These are phyloP conservation scores for Ceratocystis variospora DNA, from an alignment of 2,329 filamentous ascomycete genomes.

Conservation along the genomic window DNA sequence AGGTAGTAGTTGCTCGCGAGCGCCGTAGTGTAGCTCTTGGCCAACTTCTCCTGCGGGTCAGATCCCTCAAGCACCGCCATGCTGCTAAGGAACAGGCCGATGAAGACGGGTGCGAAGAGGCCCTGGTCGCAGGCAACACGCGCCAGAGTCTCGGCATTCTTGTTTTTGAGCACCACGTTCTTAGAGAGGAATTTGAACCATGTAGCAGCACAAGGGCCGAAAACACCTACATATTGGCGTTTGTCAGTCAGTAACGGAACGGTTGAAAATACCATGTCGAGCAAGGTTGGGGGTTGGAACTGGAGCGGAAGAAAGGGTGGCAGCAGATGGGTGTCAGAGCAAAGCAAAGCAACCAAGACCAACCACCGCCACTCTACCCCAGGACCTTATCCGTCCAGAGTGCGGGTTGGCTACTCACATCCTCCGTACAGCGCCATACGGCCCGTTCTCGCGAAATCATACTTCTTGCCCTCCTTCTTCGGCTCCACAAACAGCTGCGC, in stretches of 20 bases:
- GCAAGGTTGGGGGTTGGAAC: background rate
- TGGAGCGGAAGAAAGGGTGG: background rate
- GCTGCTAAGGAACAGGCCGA: slow-evolving; percentile 65
- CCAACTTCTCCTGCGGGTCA: slow-evolving; percentile 49
- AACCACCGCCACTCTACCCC: background rate
- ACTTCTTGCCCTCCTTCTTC: slow-evolving; percentile 50
- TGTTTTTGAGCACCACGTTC: slow-evolving; percentile 48
- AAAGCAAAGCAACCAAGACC: no score
- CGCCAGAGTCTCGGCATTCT: slow-evolving; percentile 57
- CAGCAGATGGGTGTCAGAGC: no score
- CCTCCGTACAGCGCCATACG: slow-evolving; percentile 74
- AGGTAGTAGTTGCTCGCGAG: slow-evolving; percentile 75
- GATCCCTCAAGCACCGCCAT: slow-evolving; percentile 73
- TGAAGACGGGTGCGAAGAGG: slow-evolving; percentile 71
- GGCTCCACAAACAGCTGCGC: slow-evolving; percentile 86
- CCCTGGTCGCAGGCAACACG: slow-evolving; percentile 71
- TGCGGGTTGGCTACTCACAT: slow-evolving; percentile 34
- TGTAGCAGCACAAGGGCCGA: slow-evolving; percentile 73
- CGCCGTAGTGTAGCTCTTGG: slow-evolving; percentile 54
- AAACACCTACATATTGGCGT: slow-evolving; percentile 43
- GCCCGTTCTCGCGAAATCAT: slow-evolving; percentile 57
- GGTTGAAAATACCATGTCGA: background rate
- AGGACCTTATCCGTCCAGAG: background rate
- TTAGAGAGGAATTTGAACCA: slow-evolving; percentile 74
- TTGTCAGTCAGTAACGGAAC: background rate